phyloP scores from a whole-genome alignment of 208 protist species.

The Acanthamoeba triangularis region DNA sequence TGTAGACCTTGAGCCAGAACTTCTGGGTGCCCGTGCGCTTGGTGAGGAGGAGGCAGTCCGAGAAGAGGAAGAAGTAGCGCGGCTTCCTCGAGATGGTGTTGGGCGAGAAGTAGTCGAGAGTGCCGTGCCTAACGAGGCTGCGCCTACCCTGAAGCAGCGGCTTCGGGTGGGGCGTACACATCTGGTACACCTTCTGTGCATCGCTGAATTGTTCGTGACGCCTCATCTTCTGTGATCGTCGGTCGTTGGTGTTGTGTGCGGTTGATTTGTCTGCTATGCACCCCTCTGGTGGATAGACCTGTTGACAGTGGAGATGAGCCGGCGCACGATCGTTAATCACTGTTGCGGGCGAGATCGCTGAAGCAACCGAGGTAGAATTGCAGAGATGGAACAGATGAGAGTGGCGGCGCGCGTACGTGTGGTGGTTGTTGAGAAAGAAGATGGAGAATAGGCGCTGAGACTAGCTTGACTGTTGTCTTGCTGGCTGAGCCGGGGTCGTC shows the following conservation, averaged over 20 bases:
- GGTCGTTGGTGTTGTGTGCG: background rate
- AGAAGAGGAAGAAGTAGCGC: constrained; percentile 74
- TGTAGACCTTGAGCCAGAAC: constrained; percentile 70
- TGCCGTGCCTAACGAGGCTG: background rate
- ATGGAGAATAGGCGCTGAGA: too few relatives aligned
- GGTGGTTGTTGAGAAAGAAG: too few relatives aligned
- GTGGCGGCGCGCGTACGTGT: too few relatives aligned
- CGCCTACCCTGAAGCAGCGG: background rate
- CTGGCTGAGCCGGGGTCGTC: background rate
- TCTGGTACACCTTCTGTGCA: constrained; percentile 39
- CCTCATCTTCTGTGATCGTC: background rate
- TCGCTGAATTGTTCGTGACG: constrained; percentile 33
- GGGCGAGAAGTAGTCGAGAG: constrained; percentile 24
- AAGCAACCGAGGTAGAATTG: too few relatives aligned
- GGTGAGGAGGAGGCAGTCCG: background rate
- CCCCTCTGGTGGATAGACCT: too few relatives aligned
- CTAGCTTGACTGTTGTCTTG: background rate
- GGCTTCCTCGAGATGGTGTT: constrained; percentile 62
- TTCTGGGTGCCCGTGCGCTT: constrained; percentile 9
- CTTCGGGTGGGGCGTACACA: constrained; percentile 31
- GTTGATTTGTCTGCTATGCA: background rate
- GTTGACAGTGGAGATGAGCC: too few relatives aligned
- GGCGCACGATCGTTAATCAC: too few relatives aligned
- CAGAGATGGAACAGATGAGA: too few relatives aligned
- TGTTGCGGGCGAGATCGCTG: too few relatives aligned